Evolutionary conservation across 2,329 filamentous ascomycete species (phyloP).

Genomic region (Paraconiothyrium sp.): DNA sequence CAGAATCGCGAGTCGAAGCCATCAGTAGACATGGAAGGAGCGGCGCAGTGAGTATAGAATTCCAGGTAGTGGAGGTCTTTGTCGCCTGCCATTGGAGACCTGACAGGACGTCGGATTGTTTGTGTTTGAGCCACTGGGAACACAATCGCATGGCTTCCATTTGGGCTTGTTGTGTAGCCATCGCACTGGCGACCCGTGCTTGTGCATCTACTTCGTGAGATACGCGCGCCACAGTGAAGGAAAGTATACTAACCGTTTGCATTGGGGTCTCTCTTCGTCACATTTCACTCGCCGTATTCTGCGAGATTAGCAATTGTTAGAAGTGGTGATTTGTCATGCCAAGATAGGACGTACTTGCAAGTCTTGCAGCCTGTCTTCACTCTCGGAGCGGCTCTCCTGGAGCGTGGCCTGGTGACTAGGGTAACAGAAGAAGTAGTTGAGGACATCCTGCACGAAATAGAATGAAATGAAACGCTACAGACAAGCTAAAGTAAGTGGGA

Average conservation of each 20-base stretch:
- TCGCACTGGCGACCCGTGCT: constrained; percentile 43
- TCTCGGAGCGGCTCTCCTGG: constrained; percentile 16
- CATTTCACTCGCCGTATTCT: constrained; percentile 38
- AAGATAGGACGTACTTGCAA: constrained; percentile 30
- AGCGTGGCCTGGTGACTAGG: constrained; percentile 6
- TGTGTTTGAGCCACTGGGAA: background rate
- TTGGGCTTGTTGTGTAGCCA: constrained; percentile 30
- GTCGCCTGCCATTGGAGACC: background rate
- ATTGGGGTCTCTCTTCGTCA: constrained; percentile 33
- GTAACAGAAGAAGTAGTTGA: constrained; percentile 2
- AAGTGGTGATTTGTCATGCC: background rate
- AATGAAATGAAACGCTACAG: background rate
- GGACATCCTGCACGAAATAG: background rate
- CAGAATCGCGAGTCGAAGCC: constrained; percentile 51
- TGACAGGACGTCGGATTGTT: constrained; percentile 10
- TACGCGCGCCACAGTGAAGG: background rate
- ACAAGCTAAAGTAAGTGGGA: background rate
- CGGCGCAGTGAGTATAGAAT: constrained; percentile 56
- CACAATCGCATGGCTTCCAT: constrained; percentile 12
- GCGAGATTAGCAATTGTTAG: background rate
- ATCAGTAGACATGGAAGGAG: constrained; percentile 45
- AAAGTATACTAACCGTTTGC: constrained; percentile 26
- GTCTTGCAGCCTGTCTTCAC: constrained; percentile 35
- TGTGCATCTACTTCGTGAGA: constrained; percentile 33
- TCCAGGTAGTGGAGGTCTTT: constrained; percentile 32